Evolutionary conservation across 2,329 filamentous ascomycete genomes (phyloP).

Genomic region (Paracoccidioides lutzii): DNA sequence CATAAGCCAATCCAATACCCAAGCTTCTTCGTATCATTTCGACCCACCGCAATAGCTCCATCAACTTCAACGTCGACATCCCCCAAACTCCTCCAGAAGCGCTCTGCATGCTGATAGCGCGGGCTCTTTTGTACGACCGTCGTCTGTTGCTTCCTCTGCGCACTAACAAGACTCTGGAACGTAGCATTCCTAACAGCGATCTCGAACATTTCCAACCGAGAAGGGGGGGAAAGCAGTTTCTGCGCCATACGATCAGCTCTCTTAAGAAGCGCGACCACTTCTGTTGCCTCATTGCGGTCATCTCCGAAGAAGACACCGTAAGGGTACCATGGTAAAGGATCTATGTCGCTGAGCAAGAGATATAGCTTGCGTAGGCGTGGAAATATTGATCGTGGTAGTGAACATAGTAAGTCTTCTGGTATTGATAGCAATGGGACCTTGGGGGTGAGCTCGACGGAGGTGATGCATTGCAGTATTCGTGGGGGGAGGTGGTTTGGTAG

Average conservation of each 20-base stretch:
- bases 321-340: neutral
- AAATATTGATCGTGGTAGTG: neutral
- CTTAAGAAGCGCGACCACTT: neutral
- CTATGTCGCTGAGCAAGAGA: neutral
- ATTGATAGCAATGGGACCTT: neutral
- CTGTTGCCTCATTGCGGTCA: neutral
- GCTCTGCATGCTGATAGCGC: neutral
- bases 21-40: neutral
- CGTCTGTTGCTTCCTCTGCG: neutral
- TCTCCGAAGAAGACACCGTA: too few species aligned
- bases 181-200: neutral
- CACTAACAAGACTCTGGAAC: neutral
- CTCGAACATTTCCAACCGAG: neutral
- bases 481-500: neutral
- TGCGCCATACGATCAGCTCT: neutral
- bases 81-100: neutral
- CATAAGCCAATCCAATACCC: neutral
- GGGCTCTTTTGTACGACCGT: neutral
- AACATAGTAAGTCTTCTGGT: neutral
- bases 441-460: neutral
- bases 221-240: neutral
- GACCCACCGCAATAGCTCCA: neutral
- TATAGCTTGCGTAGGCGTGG: neutral
- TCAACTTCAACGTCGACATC: neutral
- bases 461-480: neutral